phyloP scores from a whole-genome alignment of 768 basidiomycete genomes.

The Mycena galericulata region DNA sequence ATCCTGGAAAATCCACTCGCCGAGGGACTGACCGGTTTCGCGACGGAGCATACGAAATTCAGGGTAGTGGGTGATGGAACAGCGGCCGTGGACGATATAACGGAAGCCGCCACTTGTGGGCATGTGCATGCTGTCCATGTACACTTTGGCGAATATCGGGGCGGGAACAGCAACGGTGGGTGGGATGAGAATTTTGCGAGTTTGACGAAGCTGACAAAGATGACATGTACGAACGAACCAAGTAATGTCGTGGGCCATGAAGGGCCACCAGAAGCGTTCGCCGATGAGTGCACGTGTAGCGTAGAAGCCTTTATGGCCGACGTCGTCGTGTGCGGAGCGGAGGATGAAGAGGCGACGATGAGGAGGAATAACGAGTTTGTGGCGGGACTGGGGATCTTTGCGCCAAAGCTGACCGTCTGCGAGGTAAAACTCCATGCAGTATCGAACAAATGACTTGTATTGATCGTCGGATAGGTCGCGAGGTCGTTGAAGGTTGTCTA shows the following conservation, averaged over 20 bases:
- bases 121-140: conserved; percentile 32
- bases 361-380: conserved; percentile 38
- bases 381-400: conserved; percentile 31
- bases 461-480: conserved; percentile 22
- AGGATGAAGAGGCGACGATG: conserved; percentile 35
- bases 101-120: conserved; percentile 24
- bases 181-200: conserved; percentile 32
- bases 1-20: conserved; percentile 36
- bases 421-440: conserved; percentile 39
- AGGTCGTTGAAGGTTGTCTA: conserved; percentile 15
- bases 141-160: conserved; percentile 3
- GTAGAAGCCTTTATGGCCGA: conserved; percentile 42
- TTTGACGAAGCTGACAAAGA: conserved; percentile 41
- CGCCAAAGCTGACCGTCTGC: conserved; percentile 18
- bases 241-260: conserved; percentile 25
- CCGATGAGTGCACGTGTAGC: conserved; percentile 26
- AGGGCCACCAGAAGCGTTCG: conserved; percentile 42
- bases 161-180: conserved; percentile 23
- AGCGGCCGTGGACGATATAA: conserved; percentile 16
- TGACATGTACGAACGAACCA: conserved; percentile 37
- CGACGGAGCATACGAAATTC: background rate
- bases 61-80: conserved; percentile 4
- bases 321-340: conserved; percentile 13
- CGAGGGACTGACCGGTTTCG: conserved; percentile 24
- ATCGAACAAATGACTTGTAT: conserved; percentile 32